Evolutionary conservation across 306 rosid species (phyloP), one percentile per base, ranked within the genome.

Genomic region (Leucaena leucocephala): DNA sequence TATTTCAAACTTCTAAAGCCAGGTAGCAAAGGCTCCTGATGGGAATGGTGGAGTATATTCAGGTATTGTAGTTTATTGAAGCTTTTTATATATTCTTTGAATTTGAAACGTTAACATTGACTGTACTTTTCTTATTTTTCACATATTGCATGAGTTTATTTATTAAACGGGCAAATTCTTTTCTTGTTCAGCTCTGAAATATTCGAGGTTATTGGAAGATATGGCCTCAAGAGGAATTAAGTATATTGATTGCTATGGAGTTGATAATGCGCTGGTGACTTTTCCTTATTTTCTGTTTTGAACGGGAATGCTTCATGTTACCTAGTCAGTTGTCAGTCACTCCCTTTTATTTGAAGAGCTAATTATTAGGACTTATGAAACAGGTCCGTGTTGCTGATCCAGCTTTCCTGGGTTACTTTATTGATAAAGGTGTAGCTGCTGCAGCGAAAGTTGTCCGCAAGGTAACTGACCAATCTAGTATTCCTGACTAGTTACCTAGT

Each of bases 341-440:
- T 59, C 65, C 15, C 36, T 83, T 75, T 71, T 76, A 34, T 75
- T 69, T 74, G 54, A 66, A 76, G 50, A 64, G 62, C 61, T 84
- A 80, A 62, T 84, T 85, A 82, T 83, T 71, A 21, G 82, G 82
- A 70, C 75, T 82, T 83, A 69, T 87, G 81, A 84, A 76, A 81
- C 91, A 94, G 98, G 99, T 95, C 79, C 96, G 97, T 34, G 99
- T 95, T 68, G 91, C 99, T 57, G 99, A 95, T 88, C 99, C 99
- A 65, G 84, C 92, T 38, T 93, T 95, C 86, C 74, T 95, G 86
- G 99, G 99, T 19, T 95, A 90, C 88, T 95, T 95, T 87, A 91
- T 95, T 49, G 99, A 95, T 80, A 93, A 89, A 88, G 98, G 98
- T 63, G 99, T 91, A 38, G 88, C 98, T 54, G 85, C 99, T 4